Conservation (phyloP, 1,284 basidiomycete genomes). For the Fistulinella staudtii region DNA sequence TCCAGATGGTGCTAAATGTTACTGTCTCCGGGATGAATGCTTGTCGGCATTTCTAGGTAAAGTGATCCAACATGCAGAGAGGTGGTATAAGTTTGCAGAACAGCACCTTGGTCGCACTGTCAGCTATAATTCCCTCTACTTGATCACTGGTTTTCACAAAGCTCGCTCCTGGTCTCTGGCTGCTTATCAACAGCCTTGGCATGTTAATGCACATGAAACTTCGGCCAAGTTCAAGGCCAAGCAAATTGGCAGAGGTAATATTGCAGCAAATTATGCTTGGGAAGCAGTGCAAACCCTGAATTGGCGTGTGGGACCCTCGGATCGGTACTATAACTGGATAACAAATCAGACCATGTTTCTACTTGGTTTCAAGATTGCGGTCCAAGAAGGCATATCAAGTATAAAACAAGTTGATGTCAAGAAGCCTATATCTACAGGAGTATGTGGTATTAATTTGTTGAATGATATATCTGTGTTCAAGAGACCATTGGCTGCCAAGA, state of each 20-base stretch:
- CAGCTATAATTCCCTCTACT: not conserved
- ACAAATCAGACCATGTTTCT: not conserved
- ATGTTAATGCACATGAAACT: not conserved
- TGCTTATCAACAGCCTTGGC: not conserved
- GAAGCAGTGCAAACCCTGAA: not conserved
- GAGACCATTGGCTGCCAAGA: not conserved
- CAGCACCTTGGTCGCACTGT: constrained; percentile 2
- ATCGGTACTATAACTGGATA: not conserved
- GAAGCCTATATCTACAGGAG: not conserved
- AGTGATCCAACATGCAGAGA: not conserved
- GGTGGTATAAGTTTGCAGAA: constrained; percentile 12
- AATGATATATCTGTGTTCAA: too few relatives aligned
- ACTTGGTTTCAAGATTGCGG: not conserved
- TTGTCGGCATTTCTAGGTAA: constrained; percentile 1
- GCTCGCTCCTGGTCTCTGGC: not conserved
- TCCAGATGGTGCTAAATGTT: constrained; percentile 13
- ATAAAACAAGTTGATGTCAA: not conserved
- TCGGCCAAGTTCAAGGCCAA: not conserved
- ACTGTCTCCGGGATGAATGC: not conserved
- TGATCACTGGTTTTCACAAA: not conserved
- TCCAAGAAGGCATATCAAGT: not conserved
- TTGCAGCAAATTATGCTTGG: not conserved
- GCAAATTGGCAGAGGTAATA: not conserved
- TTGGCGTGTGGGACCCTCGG: not conserved
- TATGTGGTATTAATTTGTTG: not conserved